Evolutionary conservation across 1,284 basidiomycete genomes (phyloP), one percentile per base, ranked within the genome.

Genomic region (Cryptococcus sp.): DNA sequence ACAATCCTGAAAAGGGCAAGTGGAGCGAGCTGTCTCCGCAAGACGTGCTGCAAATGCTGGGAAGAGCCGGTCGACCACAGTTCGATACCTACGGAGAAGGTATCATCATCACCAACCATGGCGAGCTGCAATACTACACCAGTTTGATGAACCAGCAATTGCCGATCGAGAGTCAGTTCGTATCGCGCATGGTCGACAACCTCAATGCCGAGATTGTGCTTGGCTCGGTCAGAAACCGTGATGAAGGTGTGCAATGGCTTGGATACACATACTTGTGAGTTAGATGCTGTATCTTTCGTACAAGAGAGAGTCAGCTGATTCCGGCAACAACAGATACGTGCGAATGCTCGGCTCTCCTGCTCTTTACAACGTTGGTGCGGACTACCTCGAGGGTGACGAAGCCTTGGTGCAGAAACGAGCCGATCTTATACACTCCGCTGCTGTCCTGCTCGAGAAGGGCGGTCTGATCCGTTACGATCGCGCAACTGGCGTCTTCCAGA

Each of bases 21-120:
- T 99, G 95, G 96, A 88, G 90, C 8, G 96, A 99, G 77, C 80
- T 99, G 13, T 96, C 93, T 0, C 89, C 91, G 0, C 95, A 99
- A 78, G 96, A 99, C 71, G 93, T 98, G 7, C 82, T 99, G 5
- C 96, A 99, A 80, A 99, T 99, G 96, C 88, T 99, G 5, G 96
- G 96, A 53, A 88, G 95, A 74, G 96, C 96, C 7, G 96, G 96
- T 76, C 87, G 96, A 57, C 96, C 96, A 11, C 94, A 99, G 76
- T 98, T 90, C 80, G 96, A 99, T 77, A 97, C 93, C 0, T 94
- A 86, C 70, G 96, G 96, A 43, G 95, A 99, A 79, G 96, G 96
- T 52, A 90, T 98, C 76, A 97, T 99, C 79, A 98, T 99, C 80
- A 99, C 96, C 51, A 97, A 96, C 74, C 94, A 98, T 75, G 86